phyloP scores from a whole-genome alignment of 352 stramenopile genomes.

The Pythium brassicae region DNA sequence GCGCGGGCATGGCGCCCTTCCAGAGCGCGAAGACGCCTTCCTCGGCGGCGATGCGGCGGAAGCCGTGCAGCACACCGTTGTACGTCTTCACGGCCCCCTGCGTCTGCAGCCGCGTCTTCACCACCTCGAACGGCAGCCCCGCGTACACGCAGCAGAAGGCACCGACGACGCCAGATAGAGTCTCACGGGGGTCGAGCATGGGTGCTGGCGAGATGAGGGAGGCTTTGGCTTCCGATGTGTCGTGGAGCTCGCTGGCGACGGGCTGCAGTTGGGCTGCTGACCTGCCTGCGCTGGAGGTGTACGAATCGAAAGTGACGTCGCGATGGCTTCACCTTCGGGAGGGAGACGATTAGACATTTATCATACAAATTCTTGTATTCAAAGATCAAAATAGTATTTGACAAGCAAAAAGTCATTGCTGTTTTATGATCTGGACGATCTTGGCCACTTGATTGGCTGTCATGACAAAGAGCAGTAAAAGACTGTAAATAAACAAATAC shows the following conservation, averaged over 20 bases:
- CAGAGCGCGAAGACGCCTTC: constrained; percentile 77
- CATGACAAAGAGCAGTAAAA: background rate
- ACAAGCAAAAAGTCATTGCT: background rate
- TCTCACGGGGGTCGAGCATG: constrained; percentile 81
- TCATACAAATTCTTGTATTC: background rate
- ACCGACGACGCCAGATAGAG: constrained; percentile 63
- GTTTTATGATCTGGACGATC: background rate
- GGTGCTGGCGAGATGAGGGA: background rate
- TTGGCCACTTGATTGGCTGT: background rate
- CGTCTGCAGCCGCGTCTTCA: constrained; percentile 86
- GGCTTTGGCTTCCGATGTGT: too few species aligned
- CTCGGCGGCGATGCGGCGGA: constrained; percentile 65
- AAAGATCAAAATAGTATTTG: background rate
- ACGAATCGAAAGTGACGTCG: background rate
- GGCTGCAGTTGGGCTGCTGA: too few species aligned
- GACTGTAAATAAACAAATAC: too few species aligned
- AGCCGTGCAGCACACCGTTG: constrained; percentile 56
- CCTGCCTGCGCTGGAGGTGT: constrained; percentile 17
- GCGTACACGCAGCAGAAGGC: constrained; percentile 83
- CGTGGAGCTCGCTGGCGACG: constrained; percentile 11
- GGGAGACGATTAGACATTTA: background rate
- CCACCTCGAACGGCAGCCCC: constrained; percentile 84
- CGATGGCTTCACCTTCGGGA: background rate
- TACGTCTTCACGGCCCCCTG: constrained; percentile 58
- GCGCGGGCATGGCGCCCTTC: constrained; percentile 83